phyloP scores from a whole-genome alignment of 2,329 filamentous ascomycete species.

The Helotiales sp. region DNA sequence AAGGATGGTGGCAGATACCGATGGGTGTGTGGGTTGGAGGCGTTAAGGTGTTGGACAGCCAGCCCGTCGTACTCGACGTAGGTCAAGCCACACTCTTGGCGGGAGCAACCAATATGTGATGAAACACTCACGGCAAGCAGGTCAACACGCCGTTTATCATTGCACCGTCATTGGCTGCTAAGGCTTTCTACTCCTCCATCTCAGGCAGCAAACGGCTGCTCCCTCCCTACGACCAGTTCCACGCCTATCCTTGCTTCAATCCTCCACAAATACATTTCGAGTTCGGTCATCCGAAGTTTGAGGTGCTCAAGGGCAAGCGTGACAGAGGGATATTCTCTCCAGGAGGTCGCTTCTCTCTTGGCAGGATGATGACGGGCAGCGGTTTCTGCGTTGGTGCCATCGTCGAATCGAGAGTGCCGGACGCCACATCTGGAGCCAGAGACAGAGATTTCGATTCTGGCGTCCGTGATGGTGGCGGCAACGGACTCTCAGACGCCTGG shows the following conservation, averaged over 20 bases:
- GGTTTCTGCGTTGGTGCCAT: constrained; percentile 26
- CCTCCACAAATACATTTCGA: constrained; percentile 24
- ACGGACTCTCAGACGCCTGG: constrained; percentile 24
- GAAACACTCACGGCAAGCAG: constrained; percentile 9
- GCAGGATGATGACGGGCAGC: constrained; percentile 22
- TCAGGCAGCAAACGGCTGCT: constrained; percentile 20
- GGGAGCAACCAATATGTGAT: background rate
- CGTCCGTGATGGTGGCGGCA: background rate
- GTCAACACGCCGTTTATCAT: constrained; percentile 28
- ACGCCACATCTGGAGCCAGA: background rate
- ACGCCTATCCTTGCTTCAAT: constrained; percentile 26
- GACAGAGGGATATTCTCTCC: constrained; percentile 16
- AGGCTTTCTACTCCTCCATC: constrained; percentile 23
- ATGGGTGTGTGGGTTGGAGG: constrained; percentile 26
- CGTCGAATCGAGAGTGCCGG: constrained; percentile 23
- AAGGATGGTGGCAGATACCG: constrained; percentile 28
- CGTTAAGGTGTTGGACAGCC: constrained; percentile 18
- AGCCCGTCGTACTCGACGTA: constrained; percentile 26
- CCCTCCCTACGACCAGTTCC: constrained; percentile 24
- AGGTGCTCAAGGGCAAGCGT: constrained; percentile 20
- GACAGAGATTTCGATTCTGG: background rate
- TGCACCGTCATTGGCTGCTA: constrained; percentile 22
- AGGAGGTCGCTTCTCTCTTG: constrained; percentile 24
- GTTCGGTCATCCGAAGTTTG: constrained; percentile 19
- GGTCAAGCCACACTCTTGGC: background rate